phyloP scores from a whole-genome alignment of 768 basidiomycete species.

The Leccinellum rugosiceps region DNA sequence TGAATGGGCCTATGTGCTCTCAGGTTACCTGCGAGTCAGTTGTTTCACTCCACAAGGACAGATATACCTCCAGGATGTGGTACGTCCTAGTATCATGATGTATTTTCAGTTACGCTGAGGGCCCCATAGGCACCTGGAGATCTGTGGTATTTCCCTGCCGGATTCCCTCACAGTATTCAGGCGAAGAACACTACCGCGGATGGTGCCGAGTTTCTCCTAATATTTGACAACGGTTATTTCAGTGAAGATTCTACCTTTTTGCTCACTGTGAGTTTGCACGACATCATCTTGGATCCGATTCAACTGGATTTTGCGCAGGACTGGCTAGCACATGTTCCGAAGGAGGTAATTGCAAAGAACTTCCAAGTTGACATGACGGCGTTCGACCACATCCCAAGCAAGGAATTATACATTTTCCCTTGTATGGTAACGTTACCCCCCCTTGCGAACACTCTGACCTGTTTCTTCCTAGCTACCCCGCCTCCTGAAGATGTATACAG shows the following conservation, averaged over 20 bases:
- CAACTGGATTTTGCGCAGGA: conserved; percentile 37
- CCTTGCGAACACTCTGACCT: not conserved
- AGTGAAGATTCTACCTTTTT: conserved; percentile 59
- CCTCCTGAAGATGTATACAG: conserved; percentile 40
- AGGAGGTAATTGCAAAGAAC: conserved; percentile 61
- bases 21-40: conserved; percentile 47
- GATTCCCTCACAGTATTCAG: conserved; percentile 54
- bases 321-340: conserved; percentile 63
- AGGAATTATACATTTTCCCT: conserved; percentile 56
- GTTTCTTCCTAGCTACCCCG: conserved; percentile 32
- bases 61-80: conserved; percentile 51
- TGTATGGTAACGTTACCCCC: conserved; percentile 19
- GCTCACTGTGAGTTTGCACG: conserved; percentile 20
- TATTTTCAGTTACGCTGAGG: conserved; percentile 12
- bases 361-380: conserved; percentile 47
- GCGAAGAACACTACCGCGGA: conserved; percentile 45
- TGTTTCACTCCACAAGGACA: conserved; percentile 52
- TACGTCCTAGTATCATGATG: conserved; percentile 28
- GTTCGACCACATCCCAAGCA: conserved; percentile 53
- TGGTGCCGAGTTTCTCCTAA: conserved; percentile 53
- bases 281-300: not conserved
- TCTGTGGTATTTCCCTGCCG: conserved; percentile 60
- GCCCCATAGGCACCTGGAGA: conserved; percentile 35
- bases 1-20: conserved; percentile 53
- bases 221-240: conserved; percentile 43